Evolutionary conservation across 208 protist species (phyloP).

Genomic region (Crithidia expoeki): DNA sequence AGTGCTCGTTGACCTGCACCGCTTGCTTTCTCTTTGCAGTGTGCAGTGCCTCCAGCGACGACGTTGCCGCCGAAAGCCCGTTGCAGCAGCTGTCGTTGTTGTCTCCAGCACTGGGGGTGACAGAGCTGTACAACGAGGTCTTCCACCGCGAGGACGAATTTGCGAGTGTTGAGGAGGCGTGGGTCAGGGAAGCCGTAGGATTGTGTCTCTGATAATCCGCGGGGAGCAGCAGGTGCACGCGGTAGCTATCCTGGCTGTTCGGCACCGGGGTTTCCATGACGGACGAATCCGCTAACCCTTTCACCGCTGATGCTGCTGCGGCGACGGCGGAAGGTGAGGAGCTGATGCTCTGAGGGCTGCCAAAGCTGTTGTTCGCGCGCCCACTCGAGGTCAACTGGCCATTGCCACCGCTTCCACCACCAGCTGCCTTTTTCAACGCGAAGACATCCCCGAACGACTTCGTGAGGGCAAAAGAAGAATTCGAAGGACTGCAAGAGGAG

Average conservation of each 20-base stretch:
- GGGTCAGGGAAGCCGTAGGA: not conserved
- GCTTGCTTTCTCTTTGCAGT: constrained; percentile 33
- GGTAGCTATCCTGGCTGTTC: constrained; percentile 40
- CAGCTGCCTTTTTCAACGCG: constrained; percentile 10
- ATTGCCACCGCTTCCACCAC: not conserved
- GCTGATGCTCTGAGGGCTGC: not conserved
- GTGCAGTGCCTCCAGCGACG: constrained; percentile 20
- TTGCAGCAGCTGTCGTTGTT: not conserved
- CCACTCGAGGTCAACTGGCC: not conserved
- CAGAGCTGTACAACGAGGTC: not conserved
- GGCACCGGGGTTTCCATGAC: constrained; percentile 23
- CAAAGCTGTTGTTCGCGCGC: constrained; percentile 1
- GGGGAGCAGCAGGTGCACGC: constrained; percentile 41
- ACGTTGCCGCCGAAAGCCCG: constrained; percentile 22
- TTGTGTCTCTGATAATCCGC: not conserved
- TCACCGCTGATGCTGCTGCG: constrained; percentile 7
- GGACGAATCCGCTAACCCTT: not conserved
- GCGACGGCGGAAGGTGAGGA: constrained; percentile 7
- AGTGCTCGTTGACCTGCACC: constrained; percentile 38
- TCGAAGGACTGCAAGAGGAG: constrained; percentile 16
- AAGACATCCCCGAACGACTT: constrained; percentile 48
- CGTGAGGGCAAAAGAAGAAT: constrained; percentile 37
- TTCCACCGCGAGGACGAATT: not conserved
- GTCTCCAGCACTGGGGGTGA: not conserved
- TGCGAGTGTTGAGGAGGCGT: not conserved